Conservation (phyloP, 257 asterid species). For the Capsicum chinense region DNA sequence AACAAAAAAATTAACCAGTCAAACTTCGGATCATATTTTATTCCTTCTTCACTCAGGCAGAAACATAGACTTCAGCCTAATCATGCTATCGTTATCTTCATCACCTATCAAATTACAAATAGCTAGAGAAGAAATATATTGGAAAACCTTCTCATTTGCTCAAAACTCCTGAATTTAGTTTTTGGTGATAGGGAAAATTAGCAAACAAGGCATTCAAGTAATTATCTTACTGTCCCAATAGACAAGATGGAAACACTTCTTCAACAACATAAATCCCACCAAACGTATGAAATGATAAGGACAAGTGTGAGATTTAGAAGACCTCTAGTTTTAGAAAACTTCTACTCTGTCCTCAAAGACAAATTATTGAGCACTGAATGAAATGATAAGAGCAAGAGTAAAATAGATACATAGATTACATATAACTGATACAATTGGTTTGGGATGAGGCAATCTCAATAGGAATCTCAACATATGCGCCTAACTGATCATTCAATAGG, state of each 20-base stretch:
- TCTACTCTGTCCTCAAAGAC: not conserved
- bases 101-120: not conserved
- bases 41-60: conserved; percentile 12
- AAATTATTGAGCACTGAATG: not conserved
- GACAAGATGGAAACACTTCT: not conserved
- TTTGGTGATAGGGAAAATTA: not conserved
- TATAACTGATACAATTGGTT: conserved; percentile 8
- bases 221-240: not conserved
- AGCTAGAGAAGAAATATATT: conserved; percentile 6
- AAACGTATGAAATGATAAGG: not conserved
- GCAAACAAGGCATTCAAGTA: not conserved
- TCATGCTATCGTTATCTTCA: not conserved
- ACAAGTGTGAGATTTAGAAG: not conserved
- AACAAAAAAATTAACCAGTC: not conserved
- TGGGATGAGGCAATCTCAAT: not conserved
- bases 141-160: not conserved
- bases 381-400: not conserved
- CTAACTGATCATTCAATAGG: too few species aligned
- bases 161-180: not conserved
- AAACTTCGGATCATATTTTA: not conserved
- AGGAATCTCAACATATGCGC: too few species aligned
- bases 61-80: conserved; percentile 5
- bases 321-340: conserved; percentile 8
- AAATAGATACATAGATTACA: not conserved
- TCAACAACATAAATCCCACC: conserved; percentile 9